A percentile compares a stretch with the other conserved stretches of the same genome.
Evolutionary conservation across 2,329 filamentous ascomycete genomes (phyloP).

Genomic region (Aspergillus piperis): DNA sequence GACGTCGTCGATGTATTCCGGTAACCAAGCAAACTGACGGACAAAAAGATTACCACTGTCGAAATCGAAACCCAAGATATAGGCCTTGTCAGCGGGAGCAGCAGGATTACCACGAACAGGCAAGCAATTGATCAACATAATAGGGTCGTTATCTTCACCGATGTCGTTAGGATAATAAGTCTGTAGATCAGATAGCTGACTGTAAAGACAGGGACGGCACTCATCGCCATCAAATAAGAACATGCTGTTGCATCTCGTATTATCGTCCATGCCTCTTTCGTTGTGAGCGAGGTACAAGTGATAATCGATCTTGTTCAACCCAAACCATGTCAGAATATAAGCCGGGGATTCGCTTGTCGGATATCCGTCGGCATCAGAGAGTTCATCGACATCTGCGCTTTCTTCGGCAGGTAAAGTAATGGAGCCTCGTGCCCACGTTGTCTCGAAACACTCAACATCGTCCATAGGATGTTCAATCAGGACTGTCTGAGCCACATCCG

Average conservation of each 20-base stretch:
- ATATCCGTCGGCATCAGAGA: not conserved
- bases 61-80: constrained; percentile 34
- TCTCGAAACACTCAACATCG: not conserved
- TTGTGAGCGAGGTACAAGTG: constrained; percentile 33
- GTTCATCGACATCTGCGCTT: not conserved
- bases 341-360: constrained; percentile 5
- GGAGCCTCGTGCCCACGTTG: not conserved
- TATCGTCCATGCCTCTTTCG: constrained; percentile 23
- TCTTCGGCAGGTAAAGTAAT: too few species aligned
- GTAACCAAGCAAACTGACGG: constrained; percentile 28
- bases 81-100: constrained; percentile 1
- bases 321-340: constrained; percentile 26
- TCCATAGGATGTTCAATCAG: not conserved
- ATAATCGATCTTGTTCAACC: constrained; percentile 36
- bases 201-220: constrained; percentile 26
- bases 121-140: constrained; percentile 25
- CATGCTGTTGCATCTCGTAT: constrained; percentile 23
- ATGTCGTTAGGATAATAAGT: constrained; percentile 14
- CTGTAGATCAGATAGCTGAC: constrained; percentile 21
- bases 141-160: constrained; percentile 14
- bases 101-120: constrained; percentile 24
- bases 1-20: constrained; percentile 26
- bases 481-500: not conserved
- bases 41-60: constrained; percentile 24
- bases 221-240: constrained; percentile 29